phyloP scores from a whole-genome alignment of 225 moss, liverwort and hornwort species.

The Bryum argenteum region DNA sequence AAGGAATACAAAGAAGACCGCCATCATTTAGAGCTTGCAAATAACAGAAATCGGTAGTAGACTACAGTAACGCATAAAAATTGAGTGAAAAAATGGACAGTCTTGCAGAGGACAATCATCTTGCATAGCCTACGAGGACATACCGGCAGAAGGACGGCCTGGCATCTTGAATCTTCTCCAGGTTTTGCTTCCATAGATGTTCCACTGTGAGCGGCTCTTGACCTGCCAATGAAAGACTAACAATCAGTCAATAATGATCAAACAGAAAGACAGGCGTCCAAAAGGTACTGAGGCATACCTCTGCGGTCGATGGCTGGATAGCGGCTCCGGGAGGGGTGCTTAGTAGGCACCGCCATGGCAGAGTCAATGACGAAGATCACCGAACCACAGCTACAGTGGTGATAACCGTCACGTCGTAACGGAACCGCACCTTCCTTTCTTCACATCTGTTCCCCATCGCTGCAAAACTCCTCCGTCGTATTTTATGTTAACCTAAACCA shows the following conservation, averaged over 20 bases:
- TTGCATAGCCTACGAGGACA: conserved; percentile 11
- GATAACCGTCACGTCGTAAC: conserved; percentile 56
- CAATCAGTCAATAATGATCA: conserved; percentile 19
- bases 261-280: not conserved
- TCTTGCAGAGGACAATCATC: not conserved
- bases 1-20: too few relatives aligned
- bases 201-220: conserved; percentile 31
- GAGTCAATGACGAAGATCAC: conserved; percentile 20
- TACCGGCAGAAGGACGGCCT: conserved; percentile 48
- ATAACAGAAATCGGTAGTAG: too few relatives aligned
- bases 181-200: conserved; percentile 45
- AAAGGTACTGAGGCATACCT: conserved; percentile 5
- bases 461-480: not conserved
- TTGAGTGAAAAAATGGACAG: not conserved
- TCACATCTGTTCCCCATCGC: conserved; percentile 28
- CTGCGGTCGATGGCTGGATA: conserved; percentile 31
- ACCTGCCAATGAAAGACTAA: conserved; percentile 22
- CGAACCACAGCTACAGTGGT: conserved; percentile 31
- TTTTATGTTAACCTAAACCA: too few relatives aligned
- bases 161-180: conserved; percentile 41
- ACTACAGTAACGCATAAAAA: not conserved
- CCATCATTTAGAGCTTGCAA: too few relatives aligned
- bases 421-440: conserved; percentile 22
- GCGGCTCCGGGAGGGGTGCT: conserved; percentile 29
- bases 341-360: conserved; percentile 33